Percentiles rank a stretch among this genome's conserved stretches.
Conservation (phyloP, 768 basidiomycete species). For the Suillus occidentalis region DNA sequence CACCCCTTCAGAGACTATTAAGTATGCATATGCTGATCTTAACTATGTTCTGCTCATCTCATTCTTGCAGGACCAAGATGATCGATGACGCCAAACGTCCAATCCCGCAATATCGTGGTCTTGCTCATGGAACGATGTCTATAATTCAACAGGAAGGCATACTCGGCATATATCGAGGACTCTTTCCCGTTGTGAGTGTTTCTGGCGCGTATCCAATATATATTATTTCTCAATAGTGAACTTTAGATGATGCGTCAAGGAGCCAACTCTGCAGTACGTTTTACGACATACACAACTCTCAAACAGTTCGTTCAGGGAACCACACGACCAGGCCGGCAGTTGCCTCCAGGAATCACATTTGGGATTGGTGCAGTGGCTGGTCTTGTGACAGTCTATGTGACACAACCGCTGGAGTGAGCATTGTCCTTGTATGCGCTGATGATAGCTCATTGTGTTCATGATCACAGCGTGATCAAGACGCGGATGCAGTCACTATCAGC, state of each 20-base stretch:
- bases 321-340: slow-evolving; percentile 66
- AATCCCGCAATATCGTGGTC: slow-evolving; percentile 81
- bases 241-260: slow-evolving; percentile 94
- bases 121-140: slow-evolving; percentile 77
- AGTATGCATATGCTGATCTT: slow-evolving; percentile 50
- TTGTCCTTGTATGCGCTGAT: not conserved
- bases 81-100: slow-evolving; percentile 91
- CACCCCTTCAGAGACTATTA: slow-evolving; percentile 97
- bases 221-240: not conserved
- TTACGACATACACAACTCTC: slow-evolving; percentile 91
- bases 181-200: slow-evolving; percentile 85
- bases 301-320: slow-evolving; percentile 92
- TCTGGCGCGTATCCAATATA: not conserved
- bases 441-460: not conserved
- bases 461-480: slow-evolving; percentile 87
- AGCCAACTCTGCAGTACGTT: slow-evolving; percentile 90
- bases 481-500: slow-evolving; percentile 95
- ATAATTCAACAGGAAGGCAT: slow-evolving; percentile 89
- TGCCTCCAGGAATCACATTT: slow-evolving; percentile 90
- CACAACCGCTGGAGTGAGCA: slow-evolving; percentile 79
- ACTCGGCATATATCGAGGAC: slow-evolving; percentile 81
- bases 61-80: slow-evolving; percentile 77
- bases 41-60: not conserved
- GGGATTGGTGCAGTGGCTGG: slow-evolving; percentile 93
- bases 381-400: slow-evolving; percentile 90